Base-by-base conservation (phyloP, 2,329 filamentous ascomycete species). In the Cladosporium phlei region DNA sequence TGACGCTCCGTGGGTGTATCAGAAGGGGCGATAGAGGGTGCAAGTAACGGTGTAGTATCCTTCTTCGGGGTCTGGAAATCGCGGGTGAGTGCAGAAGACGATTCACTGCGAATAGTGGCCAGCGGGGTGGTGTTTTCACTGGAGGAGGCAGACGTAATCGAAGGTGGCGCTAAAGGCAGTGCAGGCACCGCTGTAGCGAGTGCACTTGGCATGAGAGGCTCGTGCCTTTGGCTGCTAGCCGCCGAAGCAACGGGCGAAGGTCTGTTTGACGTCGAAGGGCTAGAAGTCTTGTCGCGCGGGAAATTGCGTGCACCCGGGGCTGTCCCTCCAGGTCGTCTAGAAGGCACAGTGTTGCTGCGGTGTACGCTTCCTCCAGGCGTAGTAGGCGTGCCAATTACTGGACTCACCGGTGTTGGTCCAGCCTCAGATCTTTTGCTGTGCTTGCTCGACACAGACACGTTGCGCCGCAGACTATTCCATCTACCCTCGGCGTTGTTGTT, bases 361-460 rank as follows among this genome's bases (percentile, higher is more conserved):
- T 83, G 78, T n/a, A 87, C 74, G 34, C 80, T 78, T 32, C 72
- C 71, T 5, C 37, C 53, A 7, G 56, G 57, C 6, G 57, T 58
- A 10, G 53, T 47, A 24, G 63, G 57, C 28, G 50, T 59, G 14
- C 49, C 49, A 37, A 27, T 24, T 14, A 53, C 45, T 10, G 81
- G 82, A 52, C 79, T 85, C 43, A 75, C 79, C 1, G 88, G 87
- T 44, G 82, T 88, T 6, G 83, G 80, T 20, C 79, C 76, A 48
- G 79, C 84, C 51, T 80, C 82, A 19, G 89, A 90, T 50, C 83
- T 76, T 49, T 84, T 80, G 4, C 90, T 95, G 55, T 88, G 82
- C 56, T 83, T 82, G n/a, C 93, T 97, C 3, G 90, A 95, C 0
- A 89, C 87, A 3, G 93, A 97, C 40, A 91, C 86, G 61, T 96